Evolutionary conservation across 2,329 filamentous ascomycete genomes (phyloP), one percentile per base, ranked within the genome.

Genomic region (Aspergillus ochraceus): DNA sequence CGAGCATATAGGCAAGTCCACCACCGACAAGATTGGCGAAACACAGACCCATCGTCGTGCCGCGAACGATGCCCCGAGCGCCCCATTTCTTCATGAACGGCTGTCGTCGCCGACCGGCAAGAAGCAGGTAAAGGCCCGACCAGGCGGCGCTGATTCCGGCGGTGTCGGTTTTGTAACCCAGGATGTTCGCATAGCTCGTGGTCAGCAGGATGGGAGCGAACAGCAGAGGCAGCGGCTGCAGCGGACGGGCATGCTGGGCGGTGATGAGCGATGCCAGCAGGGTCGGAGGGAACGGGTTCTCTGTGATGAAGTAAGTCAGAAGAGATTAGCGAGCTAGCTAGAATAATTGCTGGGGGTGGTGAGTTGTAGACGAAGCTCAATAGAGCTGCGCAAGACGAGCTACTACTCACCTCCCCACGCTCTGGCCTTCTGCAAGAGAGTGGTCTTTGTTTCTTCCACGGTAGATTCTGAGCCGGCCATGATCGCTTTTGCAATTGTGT

Each of bases 141-240:
- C 86, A 88, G 0, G 87, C 86, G 9, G 86, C 85, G 19, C 82
- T 86, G 5, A 88, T 79, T 6, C 87, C 87, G 0, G 87, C 87
- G 20, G 81, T 81, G 68, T 90, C 88, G 52, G 83, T 83, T 70
- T 85, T 84, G 76, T 84, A 88, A 60, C 82, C 81, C 63, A 82
- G 81, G 30, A 90, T 69, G 70, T 89, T 90, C 49, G 89, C 77
- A 69, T 90, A 90, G 59, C 84, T 84, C 54, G 83, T 84, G 76
- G 89, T 88, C 60, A 90, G 80, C 3, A 90, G 80, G 58, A 88
- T 77, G 2, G 87, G 87, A 4, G 87, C 84, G 71, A 90, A 90
- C 63, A 88, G 74, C 83, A 90, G 87, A 4, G 88, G 88, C 0
- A 90, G 78, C 6, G 80, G 70, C 70, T 88, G 86, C 73, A 88